A percentile compares a stretch with the other conserved stretches of the same genome.
Evolutionary conservation across 1,284 basidiomycete genomes (phyloP).

Genomic region (Naganishia sp.): DNA sequence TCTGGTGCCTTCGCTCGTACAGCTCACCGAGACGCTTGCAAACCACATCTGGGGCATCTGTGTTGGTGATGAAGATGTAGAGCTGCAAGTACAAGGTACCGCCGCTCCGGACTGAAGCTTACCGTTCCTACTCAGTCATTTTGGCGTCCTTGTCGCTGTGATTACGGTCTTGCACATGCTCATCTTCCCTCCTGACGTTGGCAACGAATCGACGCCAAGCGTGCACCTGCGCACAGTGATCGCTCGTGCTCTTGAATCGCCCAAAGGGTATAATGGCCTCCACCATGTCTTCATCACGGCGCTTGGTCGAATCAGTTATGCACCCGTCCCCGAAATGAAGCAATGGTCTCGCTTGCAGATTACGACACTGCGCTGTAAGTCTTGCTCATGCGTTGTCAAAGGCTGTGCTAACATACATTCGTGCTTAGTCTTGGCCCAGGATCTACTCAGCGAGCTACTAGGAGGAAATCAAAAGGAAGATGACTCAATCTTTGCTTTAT

Average conservation of each 20-base stretch:
- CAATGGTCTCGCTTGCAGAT: constrained; percentile 56
- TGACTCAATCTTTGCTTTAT: constrained; percentile 69
- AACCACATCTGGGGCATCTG: constrained; percentile 30
- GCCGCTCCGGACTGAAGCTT: not conserved
- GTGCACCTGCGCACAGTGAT: constrained; percentile 21
- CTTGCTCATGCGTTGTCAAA: not conserved
- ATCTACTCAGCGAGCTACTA: constrained; percentile 69
- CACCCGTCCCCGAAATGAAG: constrained; percentile 50
- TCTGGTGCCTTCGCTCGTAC: constrained; percentile 25
- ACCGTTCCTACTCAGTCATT: constrained; percentile 34
- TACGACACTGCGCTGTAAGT: constrained; percentile 47
- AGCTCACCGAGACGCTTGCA: constrained; percentile 14
- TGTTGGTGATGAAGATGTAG: constrained; percentile 3
- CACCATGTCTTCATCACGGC: constrained; percentile 73
- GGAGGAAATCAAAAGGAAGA: constrained; percentile 66
- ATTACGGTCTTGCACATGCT: constrained; percentile 47
- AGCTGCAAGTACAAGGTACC: constrained; percentile 6
- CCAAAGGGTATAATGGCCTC: constrained; percentile 63
- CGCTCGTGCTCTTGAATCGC: constrained; percentile 18
- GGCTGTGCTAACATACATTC: not conserved
- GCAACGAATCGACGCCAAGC: not conserved
- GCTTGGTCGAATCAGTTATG: constrained; percentile 72
- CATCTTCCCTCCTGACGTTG: constrained; percentile 39
- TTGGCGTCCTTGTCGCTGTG: constrained; percentile 39
- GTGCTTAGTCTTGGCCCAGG: constrained; percentile 63